These are phyloP conservation scores for Hypoxylon rubiginosum DNA, from an alignment of 2,329 filamentous ascomycete genomes.

Conservation along the genomic window DNA sequence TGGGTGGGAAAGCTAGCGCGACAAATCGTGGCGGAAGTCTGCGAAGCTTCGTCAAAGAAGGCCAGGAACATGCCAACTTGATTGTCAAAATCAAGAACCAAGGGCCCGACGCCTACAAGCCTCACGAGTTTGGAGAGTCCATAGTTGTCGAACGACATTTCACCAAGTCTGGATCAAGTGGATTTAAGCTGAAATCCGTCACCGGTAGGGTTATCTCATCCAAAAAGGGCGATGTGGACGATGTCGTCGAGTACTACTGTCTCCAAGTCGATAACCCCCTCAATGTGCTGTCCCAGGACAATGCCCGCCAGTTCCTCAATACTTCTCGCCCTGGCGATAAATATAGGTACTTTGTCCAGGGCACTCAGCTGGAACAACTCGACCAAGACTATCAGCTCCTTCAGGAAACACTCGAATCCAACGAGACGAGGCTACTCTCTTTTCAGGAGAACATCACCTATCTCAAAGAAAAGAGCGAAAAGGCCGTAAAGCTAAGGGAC, in stretches of 20 bases:
- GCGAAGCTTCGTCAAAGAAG: slow-evolving; percentile 92
- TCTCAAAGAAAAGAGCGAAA: slow-evolving; percentile 70
- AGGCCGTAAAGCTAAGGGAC: slow-evolving; percentile 74
- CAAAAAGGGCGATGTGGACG: slow-evolving; percentile 88
- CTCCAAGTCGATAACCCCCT: slow-evolving; percentile 97
- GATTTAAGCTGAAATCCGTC: slow-evolving; percentile 88
- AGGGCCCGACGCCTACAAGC: slow-evolving; percentile 86
- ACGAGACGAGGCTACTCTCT: slow-evolving; percentile 72
- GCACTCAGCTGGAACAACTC: slow-evolving; percentile 91
- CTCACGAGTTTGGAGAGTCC: slow-evolving; percentile 82
- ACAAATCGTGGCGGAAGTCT: slow-evolving; percentile 93
- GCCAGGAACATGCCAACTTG: slow-evolving; percentile 80
- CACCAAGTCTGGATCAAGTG: slow-evolving; percentile 77
- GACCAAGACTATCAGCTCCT: slow-evolving; percentile 92
- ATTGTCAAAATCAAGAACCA: slow-evolving; percentile 92
- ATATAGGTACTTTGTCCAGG: slow-evolving; percentile 96
- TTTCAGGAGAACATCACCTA: slow-evolving; percentile 73
- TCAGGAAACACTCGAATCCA: slow-evolving; percentile 81
- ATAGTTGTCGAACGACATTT: slow-evolving; percentile 96
- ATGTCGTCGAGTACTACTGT: slow-evolving; percentile 92
- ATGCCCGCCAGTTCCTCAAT: slow-evolving; percentile 92
- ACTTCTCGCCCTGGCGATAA: slow-evolving; percentile 85
- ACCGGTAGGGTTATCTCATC: slow-evolving; percentile 79
- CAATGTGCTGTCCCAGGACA: slow-evolving; percentile 95
- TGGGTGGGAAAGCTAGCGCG: slow-evolving; percentile 93